Percentiles rank a stretch among this genome's conserved stretches.
Conservation (phyloP, 306 rosid species). For the Lotus japonicus region DNA sequence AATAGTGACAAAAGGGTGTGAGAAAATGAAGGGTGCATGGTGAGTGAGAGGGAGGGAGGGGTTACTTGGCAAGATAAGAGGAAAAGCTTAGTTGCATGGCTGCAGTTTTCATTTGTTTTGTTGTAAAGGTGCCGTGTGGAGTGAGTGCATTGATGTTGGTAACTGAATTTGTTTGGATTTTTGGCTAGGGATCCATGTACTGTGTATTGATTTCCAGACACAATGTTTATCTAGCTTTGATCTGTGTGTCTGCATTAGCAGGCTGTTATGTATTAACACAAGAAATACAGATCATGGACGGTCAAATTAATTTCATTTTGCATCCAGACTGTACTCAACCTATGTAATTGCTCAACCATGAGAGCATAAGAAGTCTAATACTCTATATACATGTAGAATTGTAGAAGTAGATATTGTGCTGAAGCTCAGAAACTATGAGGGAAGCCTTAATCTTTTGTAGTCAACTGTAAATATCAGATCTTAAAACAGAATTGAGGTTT, state of each 20-base stretch:
- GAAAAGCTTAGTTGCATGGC: slow-evolving; percentile 16
- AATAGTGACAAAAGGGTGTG: not conserved
- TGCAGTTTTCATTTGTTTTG: not conserved
- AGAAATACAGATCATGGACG: not conserved
- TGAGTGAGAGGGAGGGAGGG: slow-evolving; percentile 8
- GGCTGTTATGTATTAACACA: not conserved
- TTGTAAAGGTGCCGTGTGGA: slow-evolving; percentile 11
- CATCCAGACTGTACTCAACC: too few relatives aligned
- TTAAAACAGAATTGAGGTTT: too few relatives aligned
- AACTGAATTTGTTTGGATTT: not conserved
- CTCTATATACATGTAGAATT: too few relatives aligned
- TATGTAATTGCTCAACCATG: too few relatives aligned
- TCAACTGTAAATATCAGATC: too few relatives aligned
- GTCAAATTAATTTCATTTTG: too few relatives aligned
- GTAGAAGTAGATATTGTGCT: not conserved
- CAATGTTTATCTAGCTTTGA: not conserved
- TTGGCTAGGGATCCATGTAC: not conserved
- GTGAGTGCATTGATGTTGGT: not conserved
- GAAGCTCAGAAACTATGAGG: not conserved
- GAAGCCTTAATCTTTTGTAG: too few relatives aligned
- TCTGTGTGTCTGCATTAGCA: not conserved
- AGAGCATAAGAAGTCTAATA: not conserved
- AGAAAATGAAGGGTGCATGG: slow-evolving; percentile 12
- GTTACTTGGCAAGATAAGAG: slow-evolving; percentile 24
- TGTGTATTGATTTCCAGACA: not conserved